phyloP scores from a whole-genome alignment of 345 rosid species.

The Arabidopsis arenosa region DNA sequence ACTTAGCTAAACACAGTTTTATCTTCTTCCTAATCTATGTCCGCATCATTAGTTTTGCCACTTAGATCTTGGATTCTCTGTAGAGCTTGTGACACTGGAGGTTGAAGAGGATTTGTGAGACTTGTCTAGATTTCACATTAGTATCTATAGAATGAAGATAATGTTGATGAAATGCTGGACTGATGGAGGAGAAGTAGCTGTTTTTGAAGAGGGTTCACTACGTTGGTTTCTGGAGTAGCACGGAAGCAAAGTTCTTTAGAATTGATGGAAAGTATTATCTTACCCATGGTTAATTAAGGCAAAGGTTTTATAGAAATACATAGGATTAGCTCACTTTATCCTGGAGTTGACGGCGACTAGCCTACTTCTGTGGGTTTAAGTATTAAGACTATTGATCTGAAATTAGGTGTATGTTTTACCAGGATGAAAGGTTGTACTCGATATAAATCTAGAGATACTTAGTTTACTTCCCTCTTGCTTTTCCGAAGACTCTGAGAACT shows the following conservation, averaged over 20 bases:
- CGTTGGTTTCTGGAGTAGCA: slow-evolving; percentile 24
- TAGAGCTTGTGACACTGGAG: slow-evolving; percentile 4
- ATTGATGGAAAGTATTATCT: slow-evolving; percentile 28
- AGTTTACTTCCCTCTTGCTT: slow-evolving; percentile 21
- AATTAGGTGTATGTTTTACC: slow-evolving; percentile 20
- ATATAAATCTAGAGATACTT: slow-evolving; percentile 11
- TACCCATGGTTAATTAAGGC: slow-evolving; percentile 5
- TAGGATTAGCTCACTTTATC: slow-evolving; percentile 20
- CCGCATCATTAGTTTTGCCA: slow-evolving; percentile 7
- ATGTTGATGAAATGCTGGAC: slow-evolving; percentile 14
- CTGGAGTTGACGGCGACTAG: neutral
- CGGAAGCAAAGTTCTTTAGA: slow-evolving; percentile 20
- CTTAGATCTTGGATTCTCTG: slow-evolving; percentile 13
- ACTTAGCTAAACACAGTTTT: neutral
- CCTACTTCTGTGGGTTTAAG: slow-evolving; percentile 23
- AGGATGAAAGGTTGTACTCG: slow-evolving; percentile 12
- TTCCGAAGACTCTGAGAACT: neutral
- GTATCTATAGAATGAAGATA: neutral
- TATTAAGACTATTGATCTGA: slow-evolving; percentile 7
- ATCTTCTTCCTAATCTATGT: slow-evolving; percentile 6
- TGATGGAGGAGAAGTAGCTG: slow-evolving; percentile 31
- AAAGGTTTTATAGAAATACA: slow-evolving; percentile 19
- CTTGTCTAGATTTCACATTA: slow-evolving; percentile 23
- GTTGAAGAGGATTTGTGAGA: slow-evolving; percentile 24
- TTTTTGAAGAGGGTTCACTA: slow-evolving; percentile 30